Evolutionary conservation across 164 flowering plant species (phyloP).

Genomic region (Berberis thunbergii): DNA sequence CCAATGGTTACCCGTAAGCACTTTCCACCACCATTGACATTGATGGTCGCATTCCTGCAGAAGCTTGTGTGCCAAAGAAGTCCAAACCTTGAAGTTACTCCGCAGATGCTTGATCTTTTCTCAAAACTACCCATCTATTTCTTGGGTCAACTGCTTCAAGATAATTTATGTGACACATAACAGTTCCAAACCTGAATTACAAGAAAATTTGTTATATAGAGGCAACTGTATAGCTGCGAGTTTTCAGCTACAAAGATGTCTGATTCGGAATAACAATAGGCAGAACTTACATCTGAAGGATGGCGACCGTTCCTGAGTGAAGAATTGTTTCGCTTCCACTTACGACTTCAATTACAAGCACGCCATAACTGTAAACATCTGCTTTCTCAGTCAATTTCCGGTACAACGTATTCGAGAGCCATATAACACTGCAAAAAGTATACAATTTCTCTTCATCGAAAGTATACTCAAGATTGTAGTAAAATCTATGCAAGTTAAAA

Average conservation of each 20-base stretch:
- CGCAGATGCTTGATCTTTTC: conserved; percentile 39
- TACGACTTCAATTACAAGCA: conserved; percentile 49
- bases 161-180: conserved; percentile 28
- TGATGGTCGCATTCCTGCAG: conserved; percentile 59
- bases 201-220: conserved; percentile 4
- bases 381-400: conserved; percentile 66
- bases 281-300: conserved; percentile 33
- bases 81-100: conserved; percentile 58
- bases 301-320: conserved; percentile 19
- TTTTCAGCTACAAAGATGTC: neutral
- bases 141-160: conserved; percentile 51
- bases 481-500: too few relatives aligned
- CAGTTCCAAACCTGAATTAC: conserved; percentile 63
- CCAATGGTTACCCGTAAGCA: conserved; percentile 35
- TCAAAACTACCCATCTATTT: conserved; percentile 34
- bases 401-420: conserved; percentile 61
- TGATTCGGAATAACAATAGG: neutral
- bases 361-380: conserved; percentile 72
- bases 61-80: conserved; percentile 72
- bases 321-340: conserved; percentile 34
- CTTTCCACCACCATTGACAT: conserved; percentile 67
- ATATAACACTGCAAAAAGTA: conserved; percentile 42
- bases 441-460: too few relatives aligned
- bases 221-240: neutral
- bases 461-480: too few relatives aligned